Base-by-base conservation (phyloP, 495 filamentous ascomycete species). In the Poronia punctata region DNA sequence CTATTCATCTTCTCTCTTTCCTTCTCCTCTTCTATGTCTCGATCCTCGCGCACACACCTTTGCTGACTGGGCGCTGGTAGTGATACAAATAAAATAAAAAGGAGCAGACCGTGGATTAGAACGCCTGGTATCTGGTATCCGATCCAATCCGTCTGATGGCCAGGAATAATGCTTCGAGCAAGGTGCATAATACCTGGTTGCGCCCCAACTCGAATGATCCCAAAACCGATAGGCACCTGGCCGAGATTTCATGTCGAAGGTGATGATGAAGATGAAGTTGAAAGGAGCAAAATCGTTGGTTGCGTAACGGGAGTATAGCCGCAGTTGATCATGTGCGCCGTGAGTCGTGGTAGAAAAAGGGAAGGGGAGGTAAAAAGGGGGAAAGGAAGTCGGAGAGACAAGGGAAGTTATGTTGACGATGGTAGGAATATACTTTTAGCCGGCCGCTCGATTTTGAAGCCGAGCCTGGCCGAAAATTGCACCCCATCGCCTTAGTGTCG, bases 311-410 rank as follows among this genome's bases (percentile, higher is more conserved):
- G 35, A 35, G 23, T 40, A 14, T 35, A 40, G 43, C 43, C 43
- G 36, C 40, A 28, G 43, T 39, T 46, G 35, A 16, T 46, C 43
- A 46, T 46, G 35, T 40, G 43, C 43, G 36, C 43, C 43, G 43
- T 46, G 43, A 46, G 43, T 46, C 43, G 36, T 46, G 43, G 29
- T 40, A 30, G 28, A 40, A 35, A 12, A 35, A 40, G 37, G 36
- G 43, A 46, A 39, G 22, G 29, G 26, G 25, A 24, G 19, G 19
- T 10, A 38, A 10, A 38, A 32, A 27, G 20, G 33, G 38, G n/a
- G 19, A 32, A 45, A 38, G 10, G 16, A 38, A 18, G n/a, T n/a
- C n/a, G n/a, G 19, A 38, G 24, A n/a, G n/a, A n/a, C n/a, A n/a
- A n/a, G n/a, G n/a, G n/a, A n/a, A n/a, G n/a, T n/a, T n/a, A n/a